A percentile compares a stretch with the other conserved stretches of the same genome.
These are phyloP conservation scores for Solanum hybrid DNA, from an alignment of 305 asterid species.

Conservation along the genomic window DNA sequence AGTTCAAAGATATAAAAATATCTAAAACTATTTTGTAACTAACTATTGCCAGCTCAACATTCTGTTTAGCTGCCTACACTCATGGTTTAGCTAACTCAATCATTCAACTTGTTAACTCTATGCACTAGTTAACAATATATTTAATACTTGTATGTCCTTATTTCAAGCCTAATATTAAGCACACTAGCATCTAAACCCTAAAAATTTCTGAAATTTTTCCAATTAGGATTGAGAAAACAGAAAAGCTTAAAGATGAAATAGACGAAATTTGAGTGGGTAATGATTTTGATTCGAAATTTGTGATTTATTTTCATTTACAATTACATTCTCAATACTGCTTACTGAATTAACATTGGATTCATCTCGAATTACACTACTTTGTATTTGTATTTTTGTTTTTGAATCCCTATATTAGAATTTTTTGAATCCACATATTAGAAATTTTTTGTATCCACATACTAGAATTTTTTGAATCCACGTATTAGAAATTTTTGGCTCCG, in stretches of 20 bases:
- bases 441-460: neutral
- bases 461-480: too few relatives aligned
- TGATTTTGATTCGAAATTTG: neutral
- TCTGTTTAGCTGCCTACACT: too few relatives aligned
- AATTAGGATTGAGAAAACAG: neutral
- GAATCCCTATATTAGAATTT: neutral
- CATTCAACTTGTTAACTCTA: too few relatives aligned
- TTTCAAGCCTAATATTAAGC: neutral
- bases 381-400: neutral
- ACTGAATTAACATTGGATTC: neutral
- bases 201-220: neutral
- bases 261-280: neutral
- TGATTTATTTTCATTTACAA: neutral
- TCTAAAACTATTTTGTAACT: too few relatives aligned
- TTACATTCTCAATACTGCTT: neutral
- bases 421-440: neutral
- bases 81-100: too few relatives aligned
- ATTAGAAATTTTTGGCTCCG: neutral
- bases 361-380: neutral
- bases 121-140: too few relatives aligned
- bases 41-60: too few relatives aligned
- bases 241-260: neutral
- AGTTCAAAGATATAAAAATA: too few relatives aligned
- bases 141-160: neutral
- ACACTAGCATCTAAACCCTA: neutral